Percentiles rank a stretch among this genome's conserved stretches.
Conservation (phyloP, 352 stramenopile species). For the Thalassiosira mediterranea region DNA sequence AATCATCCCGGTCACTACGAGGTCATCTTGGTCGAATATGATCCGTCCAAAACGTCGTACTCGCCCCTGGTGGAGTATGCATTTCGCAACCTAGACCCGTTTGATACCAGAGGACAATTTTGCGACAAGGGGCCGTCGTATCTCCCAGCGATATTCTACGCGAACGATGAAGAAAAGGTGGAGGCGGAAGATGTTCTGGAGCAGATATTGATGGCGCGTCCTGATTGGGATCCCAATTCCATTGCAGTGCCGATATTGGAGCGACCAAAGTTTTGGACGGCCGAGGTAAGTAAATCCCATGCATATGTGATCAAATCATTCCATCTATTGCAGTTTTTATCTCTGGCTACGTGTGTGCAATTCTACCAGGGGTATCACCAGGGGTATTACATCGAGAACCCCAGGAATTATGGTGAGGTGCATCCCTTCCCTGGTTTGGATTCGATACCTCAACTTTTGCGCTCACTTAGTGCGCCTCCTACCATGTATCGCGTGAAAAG, state of each 20-base stretch:
- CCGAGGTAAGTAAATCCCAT: no score
- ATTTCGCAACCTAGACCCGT: constrained; percentile 9
- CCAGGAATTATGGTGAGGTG: constrained; percentile 9
- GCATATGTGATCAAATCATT: no score
- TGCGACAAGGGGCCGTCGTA: constrained; percentile 13
- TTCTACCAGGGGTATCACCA: constrained; percentile 15
- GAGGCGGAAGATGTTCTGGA: not conserved
- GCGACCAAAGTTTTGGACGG: constrained; percentile 5
- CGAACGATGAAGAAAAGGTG: constrained; percentile 4
- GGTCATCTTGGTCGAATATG: constrained; percentile 14
- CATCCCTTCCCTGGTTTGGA: no score
- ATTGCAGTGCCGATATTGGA: constrained; percentile 11
- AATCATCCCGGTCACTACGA: constrained; percentile 21
- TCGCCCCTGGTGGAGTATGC: constrained; percentile 5
- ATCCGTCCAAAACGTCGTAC: constrained; percentile 10
- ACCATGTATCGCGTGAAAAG: no score
- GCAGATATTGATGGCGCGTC: not conserved
- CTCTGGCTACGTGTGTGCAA: no score
- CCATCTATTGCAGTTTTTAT: no score
- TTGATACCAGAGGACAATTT: constrained; percentile 9
- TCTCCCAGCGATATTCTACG: constrained; percentile 11
- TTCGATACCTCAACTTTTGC: no score
- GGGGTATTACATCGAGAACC: constrained; percentile 21
- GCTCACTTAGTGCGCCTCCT: no score
- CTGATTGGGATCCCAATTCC: not conserved